Percentiles rank a stretch among this genome's conserved stretches.
Conservation (phyloP, 768 basidiomycete genomes). For the Fomitopsis pulvina region DNA sequence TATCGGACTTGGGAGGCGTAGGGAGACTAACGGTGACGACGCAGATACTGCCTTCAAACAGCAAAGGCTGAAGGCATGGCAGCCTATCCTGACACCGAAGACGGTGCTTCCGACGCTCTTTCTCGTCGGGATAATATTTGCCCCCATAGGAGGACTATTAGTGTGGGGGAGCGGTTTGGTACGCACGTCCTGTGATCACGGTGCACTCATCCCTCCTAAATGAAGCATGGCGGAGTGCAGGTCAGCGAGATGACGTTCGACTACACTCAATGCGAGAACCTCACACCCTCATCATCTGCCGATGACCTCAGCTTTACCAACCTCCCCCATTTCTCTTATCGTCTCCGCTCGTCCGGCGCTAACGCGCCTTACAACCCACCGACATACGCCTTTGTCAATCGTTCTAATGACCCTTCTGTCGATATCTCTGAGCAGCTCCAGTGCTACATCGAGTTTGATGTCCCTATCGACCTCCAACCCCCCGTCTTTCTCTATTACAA, state of each 20-base stretch:
- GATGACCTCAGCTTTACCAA: slow-evolving; percentile 33
- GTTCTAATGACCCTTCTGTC: slow-evolving; percentile 39
- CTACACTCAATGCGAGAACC: slow-evolving; percentile 87
- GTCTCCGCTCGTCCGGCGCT: slow-evolving; percentile 55
- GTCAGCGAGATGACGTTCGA: slow-evolving; percentile 94
- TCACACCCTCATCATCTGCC: slow-evolving; percentile 32
- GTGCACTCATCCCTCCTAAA: slow-evolving; percentile 1
- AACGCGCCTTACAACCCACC: slow-evolving; percentile 45
- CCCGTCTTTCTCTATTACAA: slow-evolving; percentile 94
- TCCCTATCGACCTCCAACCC: slow-evolving; percentile 68
- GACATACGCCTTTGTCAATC: slow-evolving; percentile 67
- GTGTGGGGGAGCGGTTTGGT: slow-evolving; percentile 82
- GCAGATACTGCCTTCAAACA: slow-evolving; percentile 98
- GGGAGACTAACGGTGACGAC: neutral
- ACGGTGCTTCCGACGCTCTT: slow-evolving; percentile 96
- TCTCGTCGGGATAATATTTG: slow-evolving; percentile 91
- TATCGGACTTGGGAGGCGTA: neutral
- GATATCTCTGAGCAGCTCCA: slow-evolving; percentile 36
- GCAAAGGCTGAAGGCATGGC: slow-evolving; percentile 99
- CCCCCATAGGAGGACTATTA: slow-evolving; percentile 90
- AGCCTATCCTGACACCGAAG: slow-evolving; percentile 97
- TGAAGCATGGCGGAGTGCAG: slow-evolving; percentile 26
- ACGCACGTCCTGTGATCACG: slow-evolving; percentile 14
- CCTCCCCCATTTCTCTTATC: slow-evolving; percentile 66
- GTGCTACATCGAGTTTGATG: slow-evolving; percentile 77